Evolutionary conservation across 2,329 filamentous ascomycete genomes (phyloP), one percentile per base, ranked within the genome.

Genomic region (Sporothrix variecibatus): DNA sequence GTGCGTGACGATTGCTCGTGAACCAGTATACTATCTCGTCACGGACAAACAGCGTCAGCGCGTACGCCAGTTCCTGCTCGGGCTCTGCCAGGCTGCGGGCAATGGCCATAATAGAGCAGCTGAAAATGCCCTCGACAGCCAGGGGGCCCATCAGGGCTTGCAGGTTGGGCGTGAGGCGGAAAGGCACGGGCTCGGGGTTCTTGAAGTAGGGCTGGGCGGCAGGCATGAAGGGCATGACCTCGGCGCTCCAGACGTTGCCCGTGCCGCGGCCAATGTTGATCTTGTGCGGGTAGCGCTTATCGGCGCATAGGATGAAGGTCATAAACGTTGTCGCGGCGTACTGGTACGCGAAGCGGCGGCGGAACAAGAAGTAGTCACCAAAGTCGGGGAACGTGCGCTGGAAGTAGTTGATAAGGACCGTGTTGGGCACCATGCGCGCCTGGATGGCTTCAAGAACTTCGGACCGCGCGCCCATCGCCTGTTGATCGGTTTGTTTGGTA

Each of bases 11-110:
- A 76, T 86, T 89, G 77, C 91, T 92, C 2, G 93, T 97, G 78
- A 95, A 95, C 96, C 96, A 99, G 84, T 95, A 97, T 77, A 95
- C 95, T 89, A 99, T 97, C 84, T 99, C 96, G 80, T 99, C 96
- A 7, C 96, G 91, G 76, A 99, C 96, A 82, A 98, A 98, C 75
- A 99, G 89, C 73, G 92, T 94, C 69, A 99, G 88, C 75, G 97
- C 94, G 82, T 98, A 95, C 81, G 97, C 96, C n/a, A 99, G 89
- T 82, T 98, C 95, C 79, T 90, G 89, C 80, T 93, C 90, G 34
- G 95, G 94, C 80, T 98, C 95, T 15, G 95, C 97, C 75, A 99
- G 87, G 83, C 94, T 97, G 65, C 96, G 91, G 7, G 95, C 95
- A 80, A 99, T 97, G 1, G 95, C 94, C 95, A 99, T 98, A 78